Percentiles rank a stretch among this genome's conserved stretches.
Evolutionary conservation across 768 basidiomycete genomes (phyloP).

Genomic region (Boletus subparvulus): DNA sequence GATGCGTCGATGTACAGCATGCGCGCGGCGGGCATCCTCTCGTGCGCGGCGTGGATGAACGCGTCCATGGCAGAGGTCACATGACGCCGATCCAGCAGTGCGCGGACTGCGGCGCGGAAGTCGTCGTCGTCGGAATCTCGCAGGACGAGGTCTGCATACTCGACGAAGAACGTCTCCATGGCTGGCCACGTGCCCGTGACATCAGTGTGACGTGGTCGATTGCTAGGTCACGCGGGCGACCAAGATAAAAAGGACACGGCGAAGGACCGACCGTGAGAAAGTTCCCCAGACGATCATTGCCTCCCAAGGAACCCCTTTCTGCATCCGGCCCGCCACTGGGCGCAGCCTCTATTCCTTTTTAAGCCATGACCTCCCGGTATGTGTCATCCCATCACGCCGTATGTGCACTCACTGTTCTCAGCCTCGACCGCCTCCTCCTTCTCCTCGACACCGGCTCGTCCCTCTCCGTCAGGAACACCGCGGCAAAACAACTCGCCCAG

Average conservation of each 20-base stretch:
- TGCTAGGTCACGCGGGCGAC: conserved; percentile 41
- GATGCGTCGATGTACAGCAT: conserved; percentile 75
- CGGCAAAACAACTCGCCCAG: conserved; percentile 93
- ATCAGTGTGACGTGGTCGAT: conserved; percentile 36
- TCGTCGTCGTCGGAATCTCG: neutral
- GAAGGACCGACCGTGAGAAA: conserved; percentile 45
- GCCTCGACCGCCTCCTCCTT: conserved; percentile 95
- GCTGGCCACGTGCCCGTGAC: conserved; percentile 25
- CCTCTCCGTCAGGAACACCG: conserved; percentile 85
- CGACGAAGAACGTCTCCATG: neutral
- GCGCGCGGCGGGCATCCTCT: conserved; percentile 60
- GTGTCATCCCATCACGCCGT: conserved; percentile 3
- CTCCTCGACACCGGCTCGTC: conserved; percentile 96
- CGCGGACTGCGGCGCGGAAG: conserved; percentile 7
- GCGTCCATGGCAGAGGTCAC: conserved; percentile 21
- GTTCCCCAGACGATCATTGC: conserved; percentile 48
- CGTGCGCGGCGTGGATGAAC: conserved; percentile 49
- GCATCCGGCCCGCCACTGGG: conserved; percentile 42
- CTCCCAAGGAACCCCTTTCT: conserved; percentile 43
- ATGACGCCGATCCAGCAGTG: neutral
- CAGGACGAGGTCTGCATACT: conserved; percentile 20
- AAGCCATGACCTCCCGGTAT: conserved; percentile 77
- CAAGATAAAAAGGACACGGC: conserved; percentile 66
- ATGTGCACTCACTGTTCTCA: conserved; percentile 30
- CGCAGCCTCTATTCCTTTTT: conserved; percentile 54